Base-by-base conservation (phyloP, 2,329 filamentous ascomycete genomes). In the Eutypa lata region DNA sequence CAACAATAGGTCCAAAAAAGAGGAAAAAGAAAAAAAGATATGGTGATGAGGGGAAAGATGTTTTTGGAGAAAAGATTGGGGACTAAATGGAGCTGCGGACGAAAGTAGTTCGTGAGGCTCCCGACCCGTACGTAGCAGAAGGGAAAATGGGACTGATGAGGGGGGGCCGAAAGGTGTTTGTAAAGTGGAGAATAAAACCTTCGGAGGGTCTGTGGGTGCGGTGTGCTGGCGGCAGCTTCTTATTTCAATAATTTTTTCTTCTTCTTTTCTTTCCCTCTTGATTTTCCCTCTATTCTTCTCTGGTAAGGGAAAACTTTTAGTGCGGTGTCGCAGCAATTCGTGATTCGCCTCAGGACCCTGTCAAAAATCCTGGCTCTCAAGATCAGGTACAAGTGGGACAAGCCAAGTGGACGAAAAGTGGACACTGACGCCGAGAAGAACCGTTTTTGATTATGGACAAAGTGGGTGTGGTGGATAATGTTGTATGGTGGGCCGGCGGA, bases 1-100 rank as follows among this genome's bases (percentile, higher is more conserved):
- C 58, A 62, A 60, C 52, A 50, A 62, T 57, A 55, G 57, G 52
- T 59, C 53, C 58, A 53, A 42, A 57, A 21, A 45, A 53, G 50
- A 51, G 45, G 52, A 57, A 54, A 55, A 52, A 48, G 48, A 57
- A 57, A 54, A 59, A 63, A 61, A 54, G 51, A 53, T 49, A 55
- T 54, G 53, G 46, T 46, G 55, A 56, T 50, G 63, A 67, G 65
- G 65, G 66, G 61, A 63, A n/a, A 37, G 58, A 51, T 56, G 60
- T 57, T 63, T 66, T 69, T 68, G 65, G 66, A 65, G 65, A 65
- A 67, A 56, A 62, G 66, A 64, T 68, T 67, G 66, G 65, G 66
- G 66, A 63, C 63, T 58, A 56, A 61, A 63, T 66, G 65, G 61
- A 65, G 61, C 64, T 65, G 60, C 62, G 59, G 62, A 63, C 60